Percentiles rank a stretch among this genome's conserved stretches.
These are phyloP conservation scores for Stephania yunnanensis DNA, from an alignment of 164 flowering plant species.

Conservation along the genomic window DNA sequence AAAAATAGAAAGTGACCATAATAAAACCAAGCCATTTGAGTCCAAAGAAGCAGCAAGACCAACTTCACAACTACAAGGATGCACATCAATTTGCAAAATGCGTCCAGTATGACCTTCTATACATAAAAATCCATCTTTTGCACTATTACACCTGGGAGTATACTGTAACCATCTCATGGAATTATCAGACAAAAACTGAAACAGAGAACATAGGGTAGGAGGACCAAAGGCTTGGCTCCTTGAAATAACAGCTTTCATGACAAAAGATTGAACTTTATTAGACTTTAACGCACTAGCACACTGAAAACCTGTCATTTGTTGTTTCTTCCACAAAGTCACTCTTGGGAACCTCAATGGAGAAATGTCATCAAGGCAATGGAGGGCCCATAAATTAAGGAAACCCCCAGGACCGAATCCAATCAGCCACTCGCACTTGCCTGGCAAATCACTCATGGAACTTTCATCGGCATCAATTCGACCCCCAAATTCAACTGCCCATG, in stretches of 20 bases:
- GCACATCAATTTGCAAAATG: constrained; percentile 61
- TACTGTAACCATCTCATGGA: constrained; percentile 52
- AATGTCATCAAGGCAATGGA: constrained; percentile 87
- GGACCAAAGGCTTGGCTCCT: constrained; percentile 54
- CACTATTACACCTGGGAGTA: constrained; percentile 21
- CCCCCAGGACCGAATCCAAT: constrained; percentile 62
- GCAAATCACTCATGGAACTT: constrained; percentile 27
- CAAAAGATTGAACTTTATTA: constrained; percentile 19
- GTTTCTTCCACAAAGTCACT: constrained; percentile 75
- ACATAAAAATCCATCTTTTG: constrained; percentile 31
- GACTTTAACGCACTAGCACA: constrained; percentile 14
- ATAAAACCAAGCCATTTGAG: constrained; percentile 59
- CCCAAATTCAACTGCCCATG: constrained; percentile 63
- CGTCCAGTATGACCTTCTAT: constrained; percentile 67
- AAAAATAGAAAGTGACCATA: constrained; percentile 64
- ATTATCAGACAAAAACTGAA: constrained; percentile 56
- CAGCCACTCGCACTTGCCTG: constrained; percentile 82
- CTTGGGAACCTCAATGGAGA: constrained; percentile 80
- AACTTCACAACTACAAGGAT: constrained; percentile 50
- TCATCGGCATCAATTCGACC: constrained; percentile 26
- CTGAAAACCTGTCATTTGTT: constrained; percentile 26
- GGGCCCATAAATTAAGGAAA: constrained; percentile 63
- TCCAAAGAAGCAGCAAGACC: constrained; percentile 79
- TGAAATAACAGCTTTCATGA: constrained; percentile 44
- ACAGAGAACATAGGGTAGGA: constrained; percentile 57